Conservation (phyloP, 495 filamentous ascomycete genomes). For the Amniculicola lignicola region DNA sequence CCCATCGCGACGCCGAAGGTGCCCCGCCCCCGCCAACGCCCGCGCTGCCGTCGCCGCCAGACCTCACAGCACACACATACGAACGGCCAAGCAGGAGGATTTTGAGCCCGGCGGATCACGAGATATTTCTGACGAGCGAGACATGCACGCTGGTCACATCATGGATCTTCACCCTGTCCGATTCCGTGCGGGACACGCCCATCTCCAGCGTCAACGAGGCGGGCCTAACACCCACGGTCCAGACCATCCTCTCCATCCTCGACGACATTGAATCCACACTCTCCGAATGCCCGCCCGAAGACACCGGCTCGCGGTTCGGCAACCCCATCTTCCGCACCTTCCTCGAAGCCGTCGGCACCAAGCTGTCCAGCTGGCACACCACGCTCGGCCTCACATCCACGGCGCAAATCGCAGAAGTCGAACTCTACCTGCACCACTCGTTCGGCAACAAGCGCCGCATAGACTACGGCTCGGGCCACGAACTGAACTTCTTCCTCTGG, state of each 20-base stretch:
- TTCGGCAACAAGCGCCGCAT: conserved; percentile 86
- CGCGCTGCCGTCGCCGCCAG: conserved; percentile 64
- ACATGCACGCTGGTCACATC: conserved; percentile 73
- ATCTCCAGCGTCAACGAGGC: conserved; percentile 60
- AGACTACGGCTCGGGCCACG: conserved; percentile 95
- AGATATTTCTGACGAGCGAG: conserved; percentile 72
- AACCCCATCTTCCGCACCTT: conserved; percentile 86
- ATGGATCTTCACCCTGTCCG: conserved; percentile 83
- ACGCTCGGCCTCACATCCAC: conserved; percentile 38
- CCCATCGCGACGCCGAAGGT: background rate
- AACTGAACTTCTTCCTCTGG: conserved; percentile 95
- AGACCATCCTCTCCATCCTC: conserved; percentile 67
- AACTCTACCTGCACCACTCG: conserved; percentile 74
- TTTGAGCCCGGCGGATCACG: conserved; percentile 73
- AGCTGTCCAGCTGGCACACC: conserved; percentile 55
- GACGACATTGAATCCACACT: conserved; percentile 62
- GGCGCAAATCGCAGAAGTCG: conserved; percentile 65
- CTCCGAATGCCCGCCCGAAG: conserved; percentile 67
- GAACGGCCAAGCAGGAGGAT: conserved; percentile 69
- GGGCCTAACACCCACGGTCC: conserved; percentile 55
- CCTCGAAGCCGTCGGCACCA: conserved; percentile 65
- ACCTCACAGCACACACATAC: conserved; percentile 61
- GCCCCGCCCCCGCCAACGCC: conserved; percentile 62
- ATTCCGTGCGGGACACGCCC: conserved; percentile 73
- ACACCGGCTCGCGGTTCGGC: conserved; percentile 87